phyloP scores from a whole-genome alignment of 1,139 yeast genomes.

The Nematodospora anomalae region DNA sequence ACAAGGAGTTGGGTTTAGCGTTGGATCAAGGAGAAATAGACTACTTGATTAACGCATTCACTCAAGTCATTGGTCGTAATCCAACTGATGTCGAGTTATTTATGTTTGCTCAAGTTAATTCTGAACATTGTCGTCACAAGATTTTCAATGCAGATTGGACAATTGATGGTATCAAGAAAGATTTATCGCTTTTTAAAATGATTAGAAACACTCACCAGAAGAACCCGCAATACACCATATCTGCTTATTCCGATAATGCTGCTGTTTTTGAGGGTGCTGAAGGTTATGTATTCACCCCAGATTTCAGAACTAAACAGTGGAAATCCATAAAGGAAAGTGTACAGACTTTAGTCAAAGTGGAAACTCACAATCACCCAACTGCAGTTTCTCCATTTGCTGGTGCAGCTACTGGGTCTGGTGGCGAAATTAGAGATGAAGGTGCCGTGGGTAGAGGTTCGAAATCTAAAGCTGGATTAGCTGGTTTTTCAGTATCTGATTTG shows the following conservation, averaged over 20 bases:
- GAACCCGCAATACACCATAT: slow-evolving; percentile 79
- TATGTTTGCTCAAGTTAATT: slow-evolving; percentile 99
- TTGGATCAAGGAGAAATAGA: slow-evolving; percentile 91
- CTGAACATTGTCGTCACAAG: slow-evolving; percentile 99
- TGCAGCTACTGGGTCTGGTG: slow-evolving; percentile 99
- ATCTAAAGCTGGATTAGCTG: slow-evolving; percentile 94
- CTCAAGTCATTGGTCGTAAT: slow-evolving; percentile 71
- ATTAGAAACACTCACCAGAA: slow-evolving; percentile 88
- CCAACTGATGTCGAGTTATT: slow-evolving; percentile 98
- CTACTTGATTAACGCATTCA: slow-evolving; percentile 80
- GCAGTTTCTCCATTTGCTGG: slow-evolving; percentile 99
- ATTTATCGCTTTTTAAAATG: slow-evolving; percentile 84
- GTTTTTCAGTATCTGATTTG: slow-evolving; percentile 89
- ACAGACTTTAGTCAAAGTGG: slow-evolving; percentile 91
- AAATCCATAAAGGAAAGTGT: slow-evolving; percentile 71
- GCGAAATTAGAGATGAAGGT: slow-evolving; percentile 99
- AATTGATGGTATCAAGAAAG: slow-evolving; percentile 78
- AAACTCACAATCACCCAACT: slow-evolving; percentile 98
- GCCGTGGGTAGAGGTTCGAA: slow-evolving; percentile 99
- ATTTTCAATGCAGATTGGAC: slow-evolving; percentile 99
- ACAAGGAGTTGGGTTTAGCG: slow-evolving; percentile 85
- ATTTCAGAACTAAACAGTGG: slow-evolving; percentile 72
- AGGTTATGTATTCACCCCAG: slow-evolving; percentile 78
- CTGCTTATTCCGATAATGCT: slow-evolving; percentile 97
- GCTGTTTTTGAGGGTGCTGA: slow-evolving; percentile 91